Evolutionary conservation across 2,329 filamentous ascomycete species (phyloP).

Genomic region (Ampelomyces quisqualis): DNA sequence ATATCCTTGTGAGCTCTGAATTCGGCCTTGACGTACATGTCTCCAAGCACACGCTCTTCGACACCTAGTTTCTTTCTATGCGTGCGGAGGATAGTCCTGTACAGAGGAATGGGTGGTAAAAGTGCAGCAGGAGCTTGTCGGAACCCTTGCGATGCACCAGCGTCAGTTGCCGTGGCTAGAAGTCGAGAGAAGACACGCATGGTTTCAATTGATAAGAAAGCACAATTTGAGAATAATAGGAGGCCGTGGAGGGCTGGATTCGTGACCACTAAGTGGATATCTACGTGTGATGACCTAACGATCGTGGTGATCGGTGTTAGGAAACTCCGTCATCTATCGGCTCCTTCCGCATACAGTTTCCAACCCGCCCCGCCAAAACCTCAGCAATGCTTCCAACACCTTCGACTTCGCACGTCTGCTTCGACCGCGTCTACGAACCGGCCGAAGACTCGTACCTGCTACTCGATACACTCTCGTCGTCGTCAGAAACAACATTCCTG

Average conservation of each 20-base stretch:
- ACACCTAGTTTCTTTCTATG: constrained; percentile 75
- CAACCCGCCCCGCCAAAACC: constrained; percentile 13
- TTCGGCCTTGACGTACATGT: constrained; percentile 90
- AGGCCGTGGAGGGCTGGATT: constrained; percentile 14
- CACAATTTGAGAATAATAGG: background rate
- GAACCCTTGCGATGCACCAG: constrained; percentile 38
- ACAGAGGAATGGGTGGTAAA: constrained; percentile 83
- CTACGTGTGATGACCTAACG: constrained; percentile 27
- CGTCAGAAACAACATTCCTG: constrained; percentile 69
- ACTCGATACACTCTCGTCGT: constrained; percentile 81
- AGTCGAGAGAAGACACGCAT: constrained; percentile 38
- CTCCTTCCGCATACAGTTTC: constrained; percentile 15
- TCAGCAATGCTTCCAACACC: constrained; percentile 83
- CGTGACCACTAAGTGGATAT: constrained; percentile 7
- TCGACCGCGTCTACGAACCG: constrained; percentile 88
- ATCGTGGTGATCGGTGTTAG: constrained; percentile 19
- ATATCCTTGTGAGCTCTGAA: constrained; percentile 80
- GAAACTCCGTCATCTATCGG: constrained; percentile 27
- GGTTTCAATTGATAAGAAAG: constrained; percentile 3
- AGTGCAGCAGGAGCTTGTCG: constrained; percentile 61
- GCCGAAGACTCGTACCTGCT: constrained; percentile 95
- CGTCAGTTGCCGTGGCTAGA: constrained; percentile 40
- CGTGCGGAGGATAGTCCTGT: constrained; percentile 80
- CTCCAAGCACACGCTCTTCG: constrained; percentile 79
- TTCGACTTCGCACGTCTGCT: constrained; percentile 86